Evolutionary conservation across 2,329 filamentous ascomycete species (phyloP), one percentile per base, ranked within the genome.

Genomic region (Sporothrix protearum): DNA sequence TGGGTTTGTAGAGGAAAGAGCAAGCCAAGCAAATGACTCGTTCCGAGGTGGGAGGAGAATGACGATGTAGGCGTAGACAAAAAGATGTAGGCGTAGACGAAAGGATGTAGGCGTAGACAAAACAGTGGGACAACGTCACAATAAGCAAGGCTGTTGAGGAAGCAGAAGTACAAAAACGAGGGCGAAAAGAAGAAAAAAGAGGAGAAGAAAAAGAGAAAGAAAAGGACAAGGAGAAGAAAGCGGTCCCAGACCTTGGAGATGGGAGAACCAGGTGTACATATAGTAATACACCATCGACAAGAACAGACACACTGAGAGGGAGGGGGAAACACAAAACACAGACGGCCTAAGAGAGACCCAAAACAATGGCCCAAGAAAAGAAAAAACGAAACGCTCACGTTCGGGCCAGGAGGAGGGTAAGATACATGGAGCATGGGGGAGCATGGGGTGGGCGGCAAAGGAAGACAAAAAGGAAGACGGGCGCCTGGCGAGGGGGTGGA

Each of bases 1-100:
- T 36, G 33, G 33, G 42, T 30, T 30, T 9, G 28, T 22, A 28
- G 16, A 72, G 73, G 76, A 33, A 66, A 47, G 53, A 67, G 63
- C 79, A 77, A 83, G 81, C 79, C 82, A 83, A 84, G 78, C 73
- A 76, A 83, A 83, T 83, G 81, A 83, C 82, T 83, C 73, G 59
- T 64, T 64, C 59, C 59, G 49, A 53, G 42, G 55, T 7, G 7
- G 28, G 28, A 59, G 57, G 79, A 78, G 77, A 79, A n/a, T n/a
- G n/a, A n/a, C n/a, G n/a, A n/a, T n/a, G n/a, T n/a, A n/a, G n/a
- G n/a, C n/a, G n/a, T n/a, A 79, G 79, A 80, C 79, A 78, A 78
- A 80, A 80, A 76, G n/a, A n/a, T n/a, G n/a, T n/a, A n/a, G n/a
- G n/a, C n/a, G n/a, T n/a, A 79, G 79, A 80, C 79, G 78, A 78